phyloP scores from a whole-genome alignment of 108 stramenopile genomes.

The Chaetoceros tenuissimus region DNA sequence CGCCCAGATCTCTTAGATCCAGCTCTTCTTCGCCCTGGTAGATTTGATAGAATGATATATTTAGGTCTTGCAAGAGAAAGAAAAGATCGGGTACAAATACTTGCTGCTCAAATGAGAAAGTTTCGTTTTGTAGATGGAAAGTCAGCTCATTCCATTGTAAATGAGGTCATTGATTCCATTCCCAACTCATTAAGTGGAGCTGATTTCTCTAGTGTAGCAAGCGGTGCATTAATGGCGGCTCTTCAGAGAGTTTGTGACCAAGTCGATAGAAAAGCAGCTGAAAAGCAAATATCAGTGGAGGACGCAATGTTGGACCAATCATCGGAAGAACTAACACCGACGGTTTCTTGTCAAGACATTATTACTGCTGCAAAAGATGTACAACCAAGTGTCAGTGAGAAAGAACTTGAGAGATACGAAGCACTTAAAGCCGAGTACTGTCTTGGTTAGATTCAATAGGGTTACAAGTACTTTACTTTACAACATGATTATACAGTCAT shows the following conservation, averaged over 20 bases:
- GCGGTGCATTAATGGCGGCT: slow-evolving; percentile 69
- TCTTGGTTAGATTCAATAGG: background rate
- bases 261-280: slow-evolving; percentile 57
- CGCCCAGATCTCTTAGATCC: slow-evolving; percentile 96
- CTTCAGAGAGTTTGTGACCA: slow-evolving; percentile 60
- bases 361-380: slow-evolving; percentile 50
- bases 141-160: slow-evolving; percentile 31
- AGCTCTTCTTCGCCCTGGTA: slow-evolving; percentile 90
- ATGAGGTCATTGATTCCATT: slow-evolving; percentile 50
- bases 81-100: slow-evolving; percentile 59
- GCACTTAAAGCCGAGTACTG: slow-evolving; percentile 36
- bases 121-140: slow-evolving; percentile 67
- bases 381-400: slow-evolving; percentile 52
- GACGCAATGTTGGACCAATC: slow-evolving; percentile 51
- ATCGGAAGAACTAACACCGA: slow-evolving; percentile 43
- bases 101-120: slow-evolving; percentile 82
- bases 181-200: slow-evolving; percentile 85
- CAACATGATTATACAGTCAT: too few species aligned
- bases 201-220: slow-evolving; percentile 87
- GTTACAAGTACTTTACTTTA: background rate
- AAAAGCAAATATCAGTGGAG: slow-evolving; percentile 16
- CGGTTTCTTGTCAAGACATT: slow-evolving; percentile 51
- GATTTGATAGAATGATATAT: slow-evolving; percentile 95
- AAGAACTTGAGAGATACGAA: slow-evolving; percentile 61
- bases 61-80: slow-evolving; percentile 70